Evolutionary conservation across 306 rosid genomes (phyloP), one percentile per base, ranked within the genome.

Genomic region (Dicorynia guianensis): DNA sequence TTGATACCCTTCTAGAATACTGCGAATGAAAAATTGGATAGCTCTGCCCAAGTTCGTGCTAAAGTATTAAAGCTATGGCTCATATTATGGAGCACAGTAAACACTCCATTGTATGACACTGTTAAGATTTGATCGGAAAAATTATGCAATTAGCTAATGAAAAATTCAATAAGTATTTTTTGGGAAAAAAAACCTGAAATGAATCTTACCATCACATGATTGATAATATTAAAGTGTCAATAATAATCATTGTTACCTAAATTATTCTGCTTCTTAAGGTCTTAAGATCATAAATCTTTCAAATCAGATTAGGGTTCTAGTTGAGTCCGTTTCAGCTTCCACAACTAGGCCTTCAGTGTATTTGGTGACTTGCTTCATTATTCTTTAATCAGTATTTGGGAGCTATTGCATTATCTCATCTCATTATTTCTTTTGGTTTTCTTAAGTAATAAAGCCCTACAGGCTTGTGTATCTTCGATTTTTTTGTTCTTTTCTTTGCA

Each of bases 171-270:
- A 62, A 61, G 7, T 46, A 35, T 57, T 40, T 25, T 17, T 15
- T 8, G 15, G 48, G 63, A 68, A 47, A 70, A 55, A 56, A 75
- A 65, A 65, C 71, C 33, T 48, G 48, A 64, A 56, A 40, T 81
- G 81, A 13, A 56, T 71, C 54, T 76, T 17, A 13, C 56, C 36
- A 18, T 47, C 54, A 66, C 71, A 49, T n/a, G 33, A 42, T 71
- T 58, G 67, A 60, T 50, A 50, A 63, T 71, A 40, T 58, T 44
- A n/a, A n/a, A 25, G 30, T 25, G 2, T 25, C 30, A 25, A 48
- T 1, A 57, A 52, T 52, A 59, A 40, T 72, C 59, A 18, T 0
- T 47, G 34, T 64, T 60, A 56, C 58, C 58, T 72, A 72, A 46
- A 44, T 36, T 20, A 3, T 47, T 17, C 15, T 68, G 52, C 72